phyloP scores from a whole-genome alignment of 139 green algal species.

The Auxenochlorella pyrenoidosa region DNA sequence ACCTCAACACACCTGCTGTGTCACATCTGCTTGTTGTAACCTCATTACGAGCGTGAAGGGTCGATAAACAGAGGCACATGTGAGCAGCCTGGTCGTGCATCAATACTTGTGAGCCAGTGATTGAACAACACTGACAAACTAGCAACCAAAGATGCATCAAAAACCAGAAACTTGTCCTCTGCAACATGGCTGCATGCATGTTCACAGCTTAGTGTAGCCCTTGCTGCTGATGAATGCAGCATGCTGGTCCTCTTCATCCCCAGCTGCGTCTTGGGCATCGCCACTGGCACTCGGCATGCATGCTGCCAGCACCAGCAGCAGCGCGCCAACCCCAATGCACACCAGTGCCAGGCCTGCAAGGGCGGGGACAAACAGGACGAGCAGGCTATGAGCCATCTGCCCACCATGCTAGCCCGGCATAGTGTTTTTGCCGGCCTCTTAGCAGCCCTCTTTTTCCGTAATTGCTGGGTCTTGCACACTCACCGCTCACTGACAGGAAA shows the following conservation, averaged over 20 bases:
- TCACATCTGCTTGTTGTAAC: too few species aligned
- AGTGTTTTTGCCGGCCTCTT: not conserved
- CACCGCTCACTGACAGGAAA: slow-evolving; percentile 6
- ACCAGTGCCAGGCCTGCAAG: not conserved
- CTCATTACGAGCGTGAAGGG: too few species aligned
- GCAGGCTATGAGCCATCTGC: not conserved
- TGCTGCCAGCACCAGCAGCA: not conserved
- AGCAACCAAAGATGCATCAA: too few species aligned
- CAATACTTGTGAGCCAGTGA: too few species aligned
- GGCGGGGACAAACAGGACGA: not conserved
- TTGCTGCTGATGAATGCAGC: not conserved
- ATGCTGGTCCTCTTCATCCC: not conserved
- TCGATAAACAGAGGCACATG: too few species aligned
- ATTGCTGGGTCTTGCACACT: too few species aligned
- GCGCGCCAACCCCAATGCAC: not conserved
- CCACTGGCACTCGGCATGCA: not conserved
- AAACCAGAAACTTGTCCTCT: too few species aligned
- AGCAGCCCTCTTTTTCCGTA: too few species aligned
- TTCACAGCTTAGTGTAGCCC: slow-evolving; percentile 17
- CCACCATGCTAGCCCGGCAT: not conserved
- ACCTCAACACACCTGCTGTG: too few species aligned
- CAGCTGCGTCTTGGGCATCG: not conserved
- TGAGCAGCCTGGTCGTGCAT: too few species aligned
- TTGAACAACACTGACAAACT: too few species aligned
- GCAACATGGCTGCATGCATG: not conserved